Conservation (phyloP, 345 rosid genomes). For the Melaleuca quinquenervia region DNA sequence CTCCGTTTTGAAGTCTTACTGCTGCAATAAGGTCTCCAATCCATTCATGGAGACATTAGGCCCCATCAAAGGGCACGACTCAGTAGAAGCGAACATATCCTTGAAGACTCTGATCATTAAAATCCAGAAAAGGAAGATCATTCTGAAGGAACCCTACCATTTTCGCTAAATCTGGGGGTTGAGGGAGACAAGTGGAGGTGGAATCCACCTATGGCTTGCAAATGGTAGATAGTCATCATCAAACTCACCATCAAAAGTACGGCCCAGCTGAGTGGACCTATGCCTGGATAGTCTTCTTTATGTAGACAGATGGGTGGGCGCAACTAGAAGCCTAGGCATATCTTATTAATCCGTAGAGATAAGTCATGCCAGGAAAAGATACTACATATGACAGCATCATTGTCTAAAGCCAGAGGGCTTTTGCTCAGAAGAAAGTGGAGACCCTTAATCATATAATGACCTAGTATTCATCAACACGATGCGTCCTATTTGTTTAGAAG, state of each 20-base stretch:
- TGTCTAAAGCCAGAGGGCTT: not conserved
- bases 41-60: not conserved
- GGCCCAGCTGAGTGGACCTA: slow-evolving; percentile 22
- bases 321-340: not conserved
- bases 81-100: not conserved
- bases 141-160: not conserved
- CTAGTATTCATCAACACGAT: not conserved
- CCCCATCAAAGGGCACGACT: not conserved
- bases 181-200: slow-evolving; percentile 22
- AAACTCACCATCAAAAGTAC: not conserved
- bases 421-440: not conserved
- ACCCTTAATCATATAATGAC: not conserved
- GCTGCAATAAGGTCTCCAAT: not conserved
- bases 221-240: slow-evolving; percentile 8
- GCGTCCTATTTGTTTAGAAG: not conserved
- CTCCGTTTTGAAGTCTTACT: not conserved
- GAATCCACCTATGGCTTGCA: slow-evolving; percentile 32
- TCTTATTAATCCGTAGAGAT: not conserved
- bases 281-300: not conserved
- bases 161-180: not conserved
- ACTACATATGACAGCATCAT: not conserved
- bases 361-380: not conserved
- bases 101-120: not conserved
- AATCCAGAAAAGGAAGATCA: slow-evolving; percentile 1
- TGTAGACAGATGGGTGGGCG: not conserved